Evolutionary conservation across 768 basidiomycete genomes (phyloP), one percentile per base, ranked within the genome.

Genomic region (Lentinula lateritia): DNA sequence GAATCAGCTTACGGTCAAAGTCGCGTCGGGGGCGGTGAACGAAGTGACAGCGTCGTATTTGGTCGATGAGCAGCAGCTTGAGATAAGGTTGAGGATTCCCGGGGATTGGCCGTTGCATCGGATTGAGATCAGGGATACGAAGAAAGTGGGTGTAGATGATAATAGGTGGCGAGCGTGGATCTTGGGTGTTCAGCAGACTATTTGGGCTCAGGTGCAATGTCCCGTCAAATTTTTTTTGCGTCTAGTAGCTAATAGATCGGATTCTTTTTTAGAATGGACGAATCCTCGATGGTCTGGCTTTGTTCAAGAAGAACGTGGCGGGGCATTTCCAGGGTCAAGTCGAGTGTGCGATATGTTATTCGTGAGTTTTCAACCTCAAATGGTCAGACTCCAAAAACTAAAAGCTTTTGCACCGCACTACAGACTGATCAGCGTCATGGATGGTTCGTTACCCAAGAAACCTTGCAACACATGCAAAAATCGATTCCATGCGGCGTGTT

Each of bases 281-380:
- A 53, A 88, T 99, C 34, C 80, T 92, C 9, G 97, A 98, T 69
- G 95, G 92, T 0, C 72, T 98, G 18, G 81, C 83, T 5, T 75
- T 96, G 62, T 98, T 98, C 83, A 95, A 95, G 75, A 93, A 90
- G 74, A 98, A 98, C 69, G 94, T 95, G 48, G 80, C 86, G 0
- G 80, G 92, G 18, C 93, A 98, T 71, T 99, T 98, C 68, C 93
- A 96, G 65, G 96, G 96, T 6, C 90, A 95, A 71, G 91, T 92
- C 2, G 94, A 96, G 67, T 99, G 97, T 72, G 93, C 96, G 0
- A 98, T 99, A 62, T 96, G 94, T 69, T 96, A 95, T 72, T 93
- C 92, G 89, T 94, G 67, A 69, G 89, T 71, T 60, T 8, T 59
- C 45, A 0, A 32, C 9, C 15, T 52, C 18, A 41, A 23, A 32